phyloP scores from a whole-genome alignment of 768 basidiomycete genomes.

The Boletus eberwhitei region DNA sequence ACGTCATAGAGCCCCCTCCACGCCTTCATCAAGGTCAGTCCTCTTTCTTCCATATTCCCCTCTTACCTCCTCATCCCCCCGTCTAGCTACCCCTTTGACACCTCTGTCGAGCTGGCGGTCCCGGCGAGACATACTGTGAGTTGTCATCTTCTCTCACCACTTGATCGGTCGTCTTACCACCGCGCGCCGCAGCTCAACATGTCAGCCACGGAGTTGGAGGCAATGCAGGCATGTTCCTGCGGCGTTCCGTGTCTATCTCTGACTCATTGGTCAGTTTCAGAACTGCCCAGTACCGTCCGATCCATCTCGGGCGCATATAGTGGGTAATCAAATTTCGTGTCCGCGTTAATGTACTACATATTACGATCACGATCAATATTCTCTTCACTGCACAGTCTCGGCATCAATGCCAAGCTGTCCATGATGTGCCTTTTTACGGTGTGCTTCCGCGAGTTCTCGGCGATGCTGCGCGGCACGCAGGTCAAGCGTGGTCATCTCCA shows the following conservation, averaged over 20 bases:
- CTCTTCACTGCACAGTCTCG: constrained; percentile 21
- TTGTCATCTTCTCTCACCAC: constrained; percentile 2
- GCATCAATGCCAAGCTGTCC: constrained; percentile 62
- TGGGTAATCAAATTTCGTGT: constrained; percentile 63
- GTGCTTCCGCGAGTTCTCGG: constrained; percentile 53
- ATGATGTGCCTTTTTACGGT: constrained; percentile 57
- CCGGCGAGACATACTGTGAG: constrained; percentile 54
- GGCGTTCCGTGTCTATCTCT: background rate
- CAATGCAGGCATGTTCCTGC: constrained; percentile 59
- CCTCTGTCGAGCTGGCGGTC: constrained; percentile 18
- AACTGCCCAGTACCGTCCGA: constrained; percentile 22
- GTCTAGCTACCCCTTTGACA: too few species aligned
- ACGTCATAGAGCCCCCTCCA: constrained; percentile 22
- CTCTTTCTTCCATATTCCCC: background rate
- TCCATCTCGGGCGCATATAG: constrained; percentile 52
- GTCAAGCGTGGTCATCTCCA: constrained; percentile 59
- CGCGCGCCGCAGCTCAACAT: constrained; percentile 43
- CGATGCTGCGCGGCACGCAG: constrained; percentile 55
- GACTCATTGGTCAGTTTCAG: constrained; percentile 34
- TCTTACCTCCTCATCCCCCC: background rate
- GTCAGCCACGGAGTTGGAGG: constrained; percentile 60
- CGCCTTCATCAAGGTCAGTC: constrained; percentile 42
- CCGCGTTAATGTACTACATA: constrained; percentile 19
- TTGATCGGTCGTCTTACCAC: constrained; percentile 12
- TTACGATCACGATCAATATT: constrained; percentile 29